Evolutionary conservation across 768 basidiomycete species (phyloP).

Genomic region (Piloderma croceum): DNA sequence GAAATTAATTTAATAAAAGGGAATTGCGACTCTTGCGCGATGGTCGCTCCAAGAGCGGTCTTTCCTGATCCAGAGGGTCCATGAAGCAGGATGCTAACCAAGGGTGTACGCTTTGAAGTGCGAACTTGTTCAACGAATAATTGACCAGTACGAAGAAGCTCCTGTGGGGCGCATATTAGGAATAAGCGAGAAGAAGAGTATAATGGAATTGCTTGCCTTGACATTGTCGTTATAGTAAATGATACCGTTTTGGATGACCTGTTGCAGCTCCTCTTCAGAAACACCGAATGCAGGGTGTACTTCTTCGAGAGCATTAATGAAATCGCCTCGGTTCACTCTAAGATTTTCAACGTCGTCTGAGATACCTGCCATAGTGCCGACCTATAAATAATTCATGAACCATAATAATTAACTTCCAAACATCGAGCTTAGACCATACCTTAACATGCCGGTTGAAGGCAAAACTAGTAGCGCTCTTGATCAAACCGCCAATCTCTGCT

Average conservation of each 20-base stretch:
- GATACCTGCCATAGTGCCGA: conserved; percentile 95
- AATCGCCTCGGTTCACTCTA: conserved; percentile 81
- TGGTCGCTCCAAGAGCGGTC: conserved; percentile 89
- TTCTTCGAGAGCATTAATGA: conserved; percentile 86
- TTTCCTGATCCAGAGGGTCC: conserved; percentile 91
- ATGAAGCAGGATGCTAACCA: conserved; percentile 85
- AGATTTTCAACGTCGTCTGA: conserved; percentile 94
- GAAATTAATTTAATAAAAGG: conserved; percentile 98
- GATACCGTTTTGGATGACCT: conserved; percentile 94
- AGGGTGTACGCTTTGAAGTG: conserved; percentile 81
- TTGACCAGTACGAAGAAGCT: conserved; percentile 78
- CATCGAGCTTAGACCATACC: conserved; percentile 31
- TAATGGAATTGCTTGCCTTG: conserved; percentile 58
- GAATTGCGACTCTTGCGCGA: conserved; percentile 88
- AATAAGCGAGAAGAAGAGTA: conserved; percentile 3
- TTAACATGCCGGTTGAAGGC: conserved; percentile 98
- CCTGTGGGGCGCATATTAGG: conserved; percentile 38
- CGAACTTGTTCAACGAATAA: conserved; percentile 93
- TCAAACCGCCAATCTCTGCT: conserved; percentile 90
- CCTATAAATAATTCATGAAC: conserved; percentile 35
- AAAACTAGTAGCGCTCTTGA: conserved; percentile 98
- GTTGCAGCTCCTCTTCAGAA: conserved; percentile 89
- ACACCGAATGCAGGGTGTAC: conserved; percentile 97
- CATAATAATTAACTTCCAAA: background rate
- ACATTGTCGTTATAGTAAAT: conserved; percentile 75